phyloP scores from a whole-genome alignment of 345 rosid genomes.

The Lepidium sativum region DNA sequence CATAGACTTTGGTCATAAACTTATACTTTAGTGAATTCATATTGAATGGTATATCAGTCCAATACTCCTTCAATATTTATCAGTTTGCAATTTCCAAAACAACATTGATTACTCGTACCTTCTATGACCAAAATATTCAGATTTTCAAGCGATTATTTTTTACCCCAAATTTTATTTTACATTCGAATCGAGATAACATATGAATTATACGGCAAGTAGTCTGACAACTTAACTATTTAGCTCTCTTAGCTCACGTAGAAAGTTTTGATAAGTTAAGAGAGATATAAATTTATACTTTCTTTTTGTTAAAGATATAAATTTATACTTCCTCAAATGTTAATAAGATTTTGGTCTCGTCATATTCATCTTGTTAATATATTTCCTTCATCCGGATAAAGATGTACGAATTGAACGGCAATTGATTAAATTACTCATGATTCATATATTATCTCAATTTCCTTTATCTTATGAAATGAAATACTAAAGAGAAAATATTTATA shows the following conservation, averaged over 20 bases:
- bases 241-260: conserved; percentile 4
- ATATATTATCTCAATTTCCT: no score
- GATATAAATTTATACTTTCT: background rate
- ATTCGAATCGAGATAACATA: background rate
- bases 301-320: no score
- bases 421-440: no score
- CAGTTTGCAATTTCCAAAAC: conserved; percentile 23
- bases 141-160: background rate
- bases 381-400: background rate
- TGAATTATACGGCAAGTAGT: background rate
- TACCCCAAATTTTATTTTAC: background rate
- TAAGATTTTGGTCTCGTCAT: background rate
- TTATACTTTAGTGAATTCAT: conserved; percentile 5
- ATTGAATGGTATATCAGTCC: conserved; percentile 4
- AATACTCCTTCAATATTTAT: conserved; percentile 1
- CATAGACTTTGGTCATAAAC: background rate
- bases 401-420: background rate
- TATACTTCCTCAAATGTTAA: background rate
- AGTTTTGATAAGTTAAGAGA: background rate
- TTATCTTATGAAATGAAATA: background rate
- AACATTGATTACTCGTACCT: conserved; percentile 15
- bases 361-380: background rate
- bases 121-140: background rate
- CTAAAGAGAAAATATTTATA: background rate
- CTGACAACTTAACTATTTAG: conserved; percentile 3